Base-by-base conservation (phyloP, 108 stramenopile species). In the Aureococcus anophagefferens region DNA sequence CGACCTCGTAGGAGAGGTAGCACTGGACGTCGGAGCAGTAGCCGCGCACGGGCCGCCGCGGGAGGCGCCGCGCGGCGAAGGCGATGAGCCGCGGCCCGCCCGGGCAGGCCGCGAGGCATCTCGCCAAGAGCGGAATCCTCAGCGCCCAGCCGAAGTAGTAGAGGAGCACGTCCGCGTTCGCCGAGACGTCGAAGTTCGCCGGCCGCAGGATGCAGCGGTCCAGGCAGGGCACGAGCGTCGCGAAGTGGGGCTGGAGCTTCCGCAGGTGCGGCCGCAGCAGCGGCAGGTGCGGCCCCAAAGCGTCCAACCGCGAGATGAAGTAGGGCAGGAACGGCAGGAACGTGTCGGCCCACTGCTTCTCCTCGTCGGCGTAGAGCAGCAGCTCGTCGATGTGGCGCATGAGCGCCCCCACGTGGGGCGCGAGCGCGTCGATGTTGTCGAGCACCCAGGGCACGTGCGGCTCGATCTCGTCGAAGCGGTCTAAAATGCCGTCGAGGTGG, bases 391-490 rank as follows among this genome's bases (percentile, higher is more conserved):
- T 86, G 45, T 88, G 87, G 40, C 84, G 79, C 30, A 90, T 75
- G 33, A 90, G 69, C 25, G 84, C 62, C 34, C 89, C 87, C 0
- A 81, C 85, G 74, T 90, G 86, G 1, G 89, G 89, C n/a, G 89
- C 89, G 44, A 90, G 72, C 7, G 70, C 76, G 70, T 90, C 87
- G 35, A 90, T 79, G 71, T 90, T 78, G 34, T 88, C 79, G 37
- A 90, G 72, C 18, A 90, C 85, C 87, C 87, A 90, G 31, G 84
- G 85, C 33, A 90, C 64, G 75, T 88, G 87, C 9, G 87, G 89
- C 70, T 88, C 87, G 59, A 90, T 88, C 44, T 86, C 86, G 71
- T 87, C 84, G 65, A 86, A 84, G 64, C 86, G 79, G 33, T 66
- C 64, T 0, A 72, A 64, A 33, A 72, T 72, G 1, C 4, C 31